Evolutionary conservation across 768 basidiomycete species (phyloP).

Genomic region (Nidularia pulvinata): DNA sequence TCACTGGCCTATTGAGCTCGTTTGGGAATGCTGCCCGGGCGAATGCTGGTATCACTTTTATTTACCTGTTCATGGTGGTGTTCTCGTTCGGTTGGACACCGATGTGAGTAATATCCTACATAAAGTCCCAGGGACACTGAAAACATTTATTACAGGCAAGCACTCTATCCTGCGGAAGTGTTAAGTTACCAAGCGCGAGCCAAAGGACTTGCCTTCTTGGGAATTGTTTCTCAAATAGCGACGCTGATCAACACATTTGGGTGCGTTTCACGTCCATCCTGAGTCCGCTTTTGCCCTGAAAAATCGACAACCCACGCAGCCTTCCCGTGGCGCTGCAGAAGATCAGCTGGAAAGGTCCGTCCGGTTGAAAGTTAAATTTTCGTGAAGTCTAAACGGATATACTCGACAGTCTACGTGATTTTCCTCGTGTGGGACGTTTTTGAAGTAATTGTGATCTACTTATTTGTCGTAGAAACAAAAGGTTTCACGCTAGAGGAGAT

Average conservation of each 20-base stretch:
- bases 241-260: slow-evolving; percentile 51
- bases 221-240: slow-evolving; percentile 37
- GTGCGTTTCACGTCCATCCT: slow-evolving; percentile 17
- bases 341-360: slow-evolving; percentile 45
- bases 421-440: slow-evolving; percentile 49
- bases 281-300: neutral
- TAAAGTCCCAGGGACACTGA: neutral
- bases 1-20: slow-evolving; percentile 41
- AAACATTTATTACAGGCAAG: slow-evolving; percentile 33
- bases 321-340: slow-evolving; percentile 45
- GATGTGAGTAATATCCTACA: slow-evolving; percentile 27
- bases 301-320: slow-evolving; percentile 12
- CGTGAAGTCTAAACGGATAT: slow-evolving; percentile 1
- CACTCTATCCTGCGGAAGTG: slow-evolving; percentile 53
- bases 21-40: slow-evolving; percentile 29
- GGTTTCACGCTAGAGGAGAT: slow-evolving; percentile 51
- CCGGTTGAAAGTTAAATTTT: neutral
- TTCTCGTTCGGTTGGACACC: slow-evolving; percentile 59
- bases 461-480: slow-evolving; percentile 52
- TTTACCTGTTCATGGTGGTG: slow-evolving; percentile 48
- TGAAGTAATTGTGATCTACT: slow-evolving; percentile 43
- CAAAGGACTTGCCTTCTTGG: slow-evolving; percentile 52
- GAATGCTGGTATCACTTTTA: slow-evolving; percentile 53
- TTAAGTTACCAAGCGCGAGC: slow-evolving; percentile 48
- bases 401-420: slow-evolving; percentile 41